Conservation (phyloP, 2,329 filamentous ascomycete genomes). For the Simplicillium aogashimaense region DNA sequence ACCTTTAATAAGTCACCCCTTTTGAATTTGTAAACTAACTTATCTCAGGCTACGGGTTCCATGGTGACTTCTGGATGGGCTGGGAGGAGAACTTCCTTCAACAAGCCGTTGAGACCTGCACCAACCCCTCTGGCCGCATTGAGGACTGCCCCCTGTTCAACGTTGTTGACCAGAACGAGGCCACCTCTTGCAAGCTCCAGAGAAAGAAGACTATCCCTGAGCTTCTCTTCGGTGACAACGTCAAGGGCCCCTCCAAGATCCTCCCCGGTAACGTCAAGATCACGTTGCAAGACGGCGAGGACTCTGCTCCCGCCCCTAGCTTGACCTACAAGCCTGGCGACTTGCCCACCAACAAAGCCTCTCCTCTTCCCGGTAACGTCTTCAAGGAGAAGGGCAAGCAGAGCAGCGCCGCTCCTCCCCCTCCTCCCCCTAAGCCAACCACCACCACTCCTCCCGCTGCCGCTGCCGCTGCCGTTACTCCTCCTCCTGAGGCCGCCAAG, state of each 20-base stretch:
- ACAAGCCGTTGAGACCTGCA: slow-evolving; percentile 65
- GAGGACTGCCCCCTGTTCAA: slow-evolving; percentile 67
- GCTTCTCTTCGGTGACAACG: slow-evolving; percentile 48
- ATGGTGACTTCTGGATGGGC: slow-evolving; percentile 72
- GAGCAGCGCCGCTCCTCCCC: slow-evolving; percentile 3
- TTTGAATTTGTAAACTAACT: slow-evolving; percentile 30
- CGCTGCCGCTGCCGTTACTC: slow-evolving; percentile 7
- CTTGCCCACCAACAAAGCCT: slow-evolving; percentile 9
- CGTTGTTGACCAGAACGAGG: slow-evolving; percentile 51
- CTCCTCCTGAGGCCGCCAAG: slow-evolving; percentile 15
- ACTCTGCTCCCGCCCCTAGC: neutral
- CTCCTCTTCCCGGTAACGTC: slow-evolving; percentile 30
- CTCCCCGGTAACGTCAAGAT: slow-evolving; percentile 58
- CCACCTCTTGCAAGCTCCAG: slow-evolving; percentile 51
- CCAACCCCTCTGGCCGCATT: slow-evolving; percentile 57
- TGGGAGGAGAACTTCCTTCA: slow-evolving; percentile 65
- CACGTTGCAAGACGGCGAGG: slow-evolving; percentile 16
- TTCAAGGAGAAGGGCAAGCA: slow-evolving; percentile 23
- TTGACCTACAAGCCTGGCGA: neutral
- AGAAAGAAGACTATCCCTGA: slow-evolving; percentile 33
- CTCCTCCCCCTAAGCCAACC: slow-evolving; percentile 8
- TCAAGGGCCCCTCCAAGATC: slow-evolving; percentile 39
- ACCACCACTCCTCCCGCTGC: slow-evolving; percentile 7
- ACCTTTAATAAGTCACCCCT: slow-evolving; percentile 22
- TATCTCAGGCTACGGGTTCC: slow-evolving; percentile 64